A percentile compares a stretch with the other conserved stretches of the same genome.
Conservation (phyloP, 2,329 filamentous ascomycete genomes). For the Fusarium chuoi region DNA sequence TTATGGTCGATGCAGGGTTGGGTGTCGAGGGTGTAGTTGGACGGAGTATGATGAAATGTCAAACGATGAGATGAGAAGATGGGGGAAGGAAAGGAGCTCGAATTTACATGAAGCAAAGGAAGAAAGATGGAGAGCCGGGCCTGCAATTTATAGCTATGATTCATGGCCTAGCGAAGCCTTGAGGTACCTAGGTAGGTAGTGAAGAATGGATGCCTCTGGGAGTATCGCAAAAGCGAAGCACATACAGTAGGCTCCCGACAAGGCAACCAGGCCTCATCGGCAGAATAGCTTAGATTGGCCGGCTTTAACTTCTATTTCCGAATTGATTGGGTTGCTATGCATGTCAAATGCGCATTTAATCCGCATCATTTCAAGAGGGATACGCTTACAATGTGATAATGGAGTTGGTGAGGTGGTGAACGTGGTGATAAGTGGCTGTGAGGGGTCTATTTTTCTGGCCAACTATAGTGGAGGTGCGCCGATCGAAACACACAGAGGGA, state of each 20-base stretch:
- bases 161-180: slow-evolving; percentile 3
- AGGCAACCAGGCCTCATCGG: background rate
- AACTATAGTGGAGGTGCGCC: slow-evolving; percentile 23
- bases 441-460: slow-evolving; percentile 7
- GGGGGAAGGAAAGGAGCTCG: background rate
- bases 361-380: background rate
- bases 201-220: background rate
- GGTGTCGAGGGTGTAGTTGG: background rate
- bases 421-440: slow-evolving; percentile 19
- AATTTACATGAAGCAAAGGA: background rate
- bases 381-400: background rate
- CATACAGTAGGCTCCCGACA: slow-evolving; percentile 5
- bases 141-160: slow-evolving; percentile 6
- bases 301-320: background rate
- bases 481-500: background rate
- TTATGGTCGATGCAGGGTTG: background rate
- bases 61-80: background rate
- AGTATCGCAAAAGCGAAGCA: slow-evolving; percentile 26
- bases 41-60: background rate
- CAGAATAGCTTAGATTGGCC: background rate
- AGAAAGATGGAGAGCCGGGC: background rate
- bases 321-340: background rate
- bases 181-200: too few species aligned
- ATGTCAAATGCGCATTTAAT: background rate
- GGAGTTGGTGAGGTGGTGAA: background rate